Evolutionary conservation across 192 early-diverging fungal species (phyloP), one percentile per base, ranked within the genome.

Genomic region (Mortierella hygrophila): DNA sequence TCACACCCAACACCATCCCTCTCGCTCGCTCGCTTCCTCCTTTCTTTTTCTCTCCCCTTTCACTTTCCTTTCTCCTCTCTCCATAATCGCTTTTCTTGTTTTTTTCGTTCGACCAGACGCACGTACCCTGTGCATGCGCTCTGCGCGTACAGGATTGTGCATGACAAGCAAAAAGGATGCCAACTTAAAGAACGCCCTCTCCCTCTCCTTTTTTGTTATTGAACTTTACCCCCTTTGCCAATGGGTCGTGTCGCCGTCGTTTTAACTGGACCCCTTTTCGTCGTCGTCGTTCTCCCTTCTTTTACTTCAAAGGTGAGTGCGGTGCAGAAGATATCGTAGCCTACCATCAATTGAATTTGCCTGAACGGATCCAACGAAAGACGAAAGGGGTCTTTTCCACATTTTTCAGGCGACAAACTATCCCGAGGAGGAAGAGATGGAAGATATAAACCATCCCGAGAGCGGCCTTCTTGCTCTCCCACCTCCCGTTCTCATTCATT

Each of bases 71-170:
- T 6, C 16, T 16, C n/a, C 6, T 29, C n/a, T 65, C 29, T 32
- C 60, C 32, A 0, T 65, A 29, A 21, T 65, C 60, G 13, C 4
- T 65, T 23, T 46, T 46, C 9, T 46, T 46, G 44, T 46, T 46
- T 46, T 38, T 40, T 40, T 60, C 57, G n/a, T 60, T 60, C 57
- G 57, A 68, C 60, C 60, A 52, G 71, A 72, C 63, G 78, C 78
- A 80, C 78, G 78, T 74, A 80, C 78, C 78, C 60, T 80, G 72
- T 57, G 60, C 78, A 80, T 72, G 78, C 78, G 78, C 78, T 79
- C 78, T 68, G 20, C 78, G 54, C 78, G 78, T 79, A 80, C 72
- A 80, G 29, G 55, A 72, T 44, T 47, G 63, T 74, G 78, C 78
- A 80, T 80, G 78, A 80, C 72, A 74, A 72, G 78, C 60, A 65